A percentile compares a stretch with the other conserved stretches of the same genome.
phyloP scores from a whole-genome alignment of 805 yeast species.

The Debaryomyces prosopidis region DNA sequence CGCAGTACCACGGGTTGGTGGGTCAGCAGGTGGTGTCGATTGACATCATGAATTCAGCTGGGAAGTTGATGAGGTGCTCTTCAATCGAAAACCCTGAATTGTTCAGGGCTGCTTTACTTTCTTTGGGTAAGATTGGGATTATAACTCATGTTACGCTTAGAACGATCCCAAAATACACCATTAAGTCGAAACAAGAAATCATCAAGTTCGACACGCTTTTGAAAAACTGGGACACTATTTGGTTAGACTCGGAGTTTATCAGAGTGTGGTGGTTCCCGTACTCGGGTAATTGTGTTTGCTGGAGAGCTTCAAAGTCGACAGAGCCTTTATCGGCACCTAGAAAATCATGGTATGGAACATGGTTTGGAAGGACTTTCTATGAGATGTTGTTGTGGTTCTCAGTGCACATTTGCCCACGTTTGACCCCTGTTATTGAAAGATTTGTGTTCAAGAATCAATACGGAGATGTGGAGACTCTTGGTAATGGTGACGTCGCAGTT shows the following conservation, averaged over 20 bases:
- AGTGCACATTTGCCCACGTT: conserved; percentile 66
- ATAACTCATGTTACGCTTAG: conserved; percentile 84
- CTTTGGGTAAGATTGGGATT: conserved; percentile 90
- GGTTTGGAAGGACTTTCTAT: conserved; percentile 74
- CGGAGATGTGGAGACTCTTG: conserved; percentile 68
- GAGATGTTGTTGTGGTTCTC: conserved; percentile 78
- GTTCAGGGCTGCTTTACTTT: conserved; percentile 79
- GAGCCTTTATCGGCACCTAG: conserved; percentile 66
- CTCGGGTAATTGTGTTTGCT: conserved; percentile 76
- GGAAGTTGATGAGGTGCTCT: conserved; percentile 68
- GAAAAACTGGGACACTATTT: conserved; percentile 70
- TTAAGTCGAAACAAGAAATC: conserved; percentile 79
- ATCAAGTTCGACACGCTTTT: conserved; percentile 74
- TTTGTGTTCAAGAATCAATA: conserved; percentile 86
- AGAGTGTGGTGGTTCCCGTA: conserved; percentile 99
- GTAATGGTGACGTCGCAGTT: conserved; percentile 64
- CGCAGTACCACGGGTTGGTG: conserved; percentile 88
- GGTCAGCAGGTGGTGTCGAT: conserved; percentile 84
- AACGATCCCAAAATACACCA: conserved; percentile 78
- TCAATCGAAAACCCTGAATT: conserved; percentile 60
- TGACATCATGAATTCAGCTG: conserved; percentile 72
- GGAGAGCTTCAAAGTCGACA: conserved; percentile 83
- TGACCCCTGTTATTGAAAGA: conserved; percentile 82
- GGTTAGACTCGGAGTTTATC: conserved; percentile 89
- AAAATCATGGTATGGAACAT: conserved; percentile 83